phyloP scores from a whole-genome alignment of 2,329 filamentous ascomycete genomes.

The Sarocladium brachiariae region DNA sequence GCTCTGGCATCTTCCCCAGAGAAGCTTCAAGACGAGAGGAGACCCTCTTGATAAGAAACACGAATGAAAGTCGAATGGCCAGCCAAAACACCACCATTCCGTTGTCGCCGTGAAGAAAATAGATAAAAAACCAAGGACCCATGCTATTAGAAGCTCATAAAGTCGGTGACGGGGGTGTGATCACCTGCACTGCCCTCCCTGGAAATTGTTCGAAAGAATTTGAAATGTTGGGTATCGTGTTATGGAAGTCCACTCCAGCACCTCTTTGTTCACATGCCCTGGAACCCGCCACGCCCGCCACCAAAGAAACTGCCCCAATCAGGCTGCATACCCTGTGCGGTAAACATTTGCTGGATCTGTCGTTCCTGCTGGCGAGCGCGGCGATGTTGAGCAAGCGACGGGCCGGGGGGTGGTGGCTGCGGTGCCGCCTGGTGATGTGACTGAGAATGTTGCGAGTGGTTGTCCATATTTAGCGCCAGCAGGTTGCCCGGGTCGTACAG shows the following conservation, averaged over 20 bases:
- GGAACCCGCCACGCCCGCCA: constrained; percentile 34
- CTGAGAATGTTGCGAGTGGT: constrained; percentile 15
- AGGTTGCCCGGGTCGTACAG: constrained; percentile 8
- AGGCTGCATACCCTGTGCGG: constrained; percentile 36
- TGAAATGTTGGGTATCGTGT: constrained; percentile 31
- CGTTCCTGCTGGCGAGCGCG: constrained; percentile 25
- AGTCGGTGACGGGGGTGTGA: no score
- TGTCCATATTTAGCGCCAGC: constrained; percentile 21
- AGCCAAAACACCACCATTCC: neutral
- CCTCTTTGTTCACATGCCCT: constrained; percentile 32
- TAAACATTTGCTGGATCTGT: constrained; percentile 45
- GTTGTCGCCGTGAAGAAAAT: neutral
- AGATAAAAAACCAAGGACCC: neutral
- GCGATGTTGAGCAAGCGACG: constrained; percentile 10
- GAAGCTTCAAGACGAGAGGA: neutral
- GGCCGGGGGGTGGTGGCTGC: constrained; percentile 8
- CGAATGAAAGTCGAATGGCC: neutral
- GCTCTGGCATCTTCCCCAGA: neutral
- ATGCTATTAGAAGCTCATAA: neutral
- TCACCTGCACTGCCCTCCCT: no score
- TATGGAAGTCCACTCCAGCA: constrained; percentile 3
- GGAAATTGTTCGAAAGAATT: no score
- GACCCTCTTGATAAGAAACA: neutral
- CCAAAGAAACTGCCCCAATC: constrained; percentile 43
- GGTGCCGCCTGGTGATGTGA: constrained; percentile 19